phyloP scores from a whole-genome alignment of 805 yeast species.

The Candida oleophila region DNA sequence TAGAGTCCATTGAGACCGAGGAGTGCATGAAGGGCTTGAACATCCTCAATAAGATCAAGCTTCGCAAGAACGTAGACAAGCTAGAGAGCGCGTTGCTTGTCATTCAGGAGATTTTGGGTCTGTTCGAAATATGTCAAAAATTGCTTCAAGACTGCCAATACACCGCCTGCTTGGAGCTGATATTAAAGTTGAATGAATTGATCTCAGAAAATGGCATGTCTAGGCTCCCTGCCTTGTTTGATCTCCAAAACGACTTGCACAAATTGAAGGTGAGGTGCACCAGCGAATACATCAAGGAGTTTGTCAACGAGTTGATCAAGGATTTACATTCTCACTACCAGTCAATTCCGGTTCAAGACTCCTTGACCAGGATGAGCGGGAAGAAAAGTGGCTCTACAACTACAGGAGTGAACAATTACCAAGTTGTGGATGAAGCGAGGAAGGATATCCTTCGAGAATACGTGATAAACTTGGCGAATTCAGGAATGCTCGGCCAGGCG shows the following conservation, averaged over 20 bases:
- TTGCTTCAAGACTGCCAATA: slow-evolving; percentile 46
- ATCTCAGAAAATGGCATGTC: slow-evolving; percentile 50
- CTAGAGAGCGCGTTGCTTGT: slow-evolving; percentile 64
- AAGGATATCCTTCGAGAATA: slow-evolving; percentile 44
- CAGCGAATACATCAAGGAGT: slow-evolving; percentile 57
- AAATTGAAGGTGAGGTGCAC: slow-evolving; percentile 66
- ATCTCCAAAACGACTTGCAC: slow-evolving; percentile 52
- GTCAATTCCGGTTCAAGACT: slow-evolving; percentile 44
- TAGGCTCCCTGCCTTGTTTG: slow-evolving; percentile 48
- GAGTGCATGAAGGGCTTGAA: slow-evolving; percentile 52
- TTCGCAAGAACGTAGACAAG: slow-evolving; percentile 57
- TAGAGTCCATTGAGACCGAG: slow-evolving; percentile 46
- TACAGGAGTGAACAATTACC: slow-evolving; percentile 28
- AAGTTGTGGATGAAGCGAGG: slow-evolving; percentile 36
- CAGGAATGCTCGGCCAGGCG: slow-evolving; percentile 62
- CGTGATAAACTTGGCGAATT: slow-evolving; percentile 56
- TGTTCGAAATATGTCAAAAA: slow-evolving; percentile 33
- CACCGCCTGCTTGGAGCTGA: slow-evolving; percentile 54
- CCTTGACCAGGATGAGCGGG: slow-evolving; percentile 48
- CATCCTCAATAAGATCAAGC: slow-evolving; percentile 48
- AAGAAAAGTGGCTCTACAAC: slow-evolving; percentile 22
- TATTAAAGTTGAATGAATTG: slow-evolving; percentile 56
- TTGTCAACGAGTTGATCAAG: slow-evolving; percentile 52
- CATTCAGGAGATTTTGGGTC: slow-evolving; percentile 36
- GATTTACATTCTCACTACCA: slow-evolving; percentile 64